Evolutionary conservation across 495 filamentous ascomycete genomes (phyloP), one percentile per base, ranked within the genome.

Genomic region (Hypomontagnella submonticulosa): DNA sequence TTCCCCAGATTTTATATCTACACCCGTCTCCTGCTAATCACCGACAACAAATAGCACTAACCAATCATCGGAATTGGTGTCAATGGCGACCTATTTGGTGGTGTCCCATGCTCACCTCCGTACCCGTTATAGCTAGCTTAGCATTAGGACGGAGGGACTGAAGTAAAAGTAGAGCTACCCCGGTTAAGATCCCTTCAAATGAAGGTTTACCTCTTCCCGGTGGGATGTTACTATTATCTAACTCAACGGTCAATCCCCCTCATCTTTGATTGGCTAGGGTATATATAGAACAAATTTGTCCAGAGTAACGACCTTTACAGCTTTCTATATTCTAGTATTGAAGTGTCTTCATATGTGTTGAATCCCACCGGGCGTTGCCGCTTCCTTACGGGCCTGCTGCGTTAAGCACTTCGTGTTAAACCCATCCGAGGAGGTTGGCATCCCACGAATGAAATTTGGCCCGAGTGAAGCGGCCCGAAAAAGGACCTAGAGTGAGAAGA

Each of bases 1-100:
- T 66, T 66, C 50, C 63, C 57, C 57, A 54, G 57, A 60, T 60
- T 38, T 61, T 16, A 15, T 34, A 53, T 47, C 44, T 58, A 7
- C 46, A 57, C 16, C 12, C 32, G 11, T 57, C 18, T 50, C 10
- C 30, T 50, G 4, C 41, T 15, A 49, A 42, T 16, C 56, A 10
- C 30, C 16, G 4, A 15, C 16, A 12, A 10, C 47, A 34, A 18
- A 51, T 42, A 8, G 20, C 15, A 19, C 19, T 5, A 32, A 32
- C 46, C 53, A 52, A 53, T 53, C 61, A 58, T 40, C 33, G 23
- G 19, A 32, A 33, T 48, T 41, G 13, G 47, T 59, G 12, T 33
- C 30, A 53, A 63, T 37, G 23, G 23, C 23, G 23, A 27, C 23
- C 23, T 27, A 27, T 27, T 27, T 6, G 3, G 23, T 27, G 6